Percentiles rank a stretch among this genome's conserved stretches.
phyloP scores from a whole-genome alignment of 176 grass and related monocot species.

The Hordeum marinum region DNA sequence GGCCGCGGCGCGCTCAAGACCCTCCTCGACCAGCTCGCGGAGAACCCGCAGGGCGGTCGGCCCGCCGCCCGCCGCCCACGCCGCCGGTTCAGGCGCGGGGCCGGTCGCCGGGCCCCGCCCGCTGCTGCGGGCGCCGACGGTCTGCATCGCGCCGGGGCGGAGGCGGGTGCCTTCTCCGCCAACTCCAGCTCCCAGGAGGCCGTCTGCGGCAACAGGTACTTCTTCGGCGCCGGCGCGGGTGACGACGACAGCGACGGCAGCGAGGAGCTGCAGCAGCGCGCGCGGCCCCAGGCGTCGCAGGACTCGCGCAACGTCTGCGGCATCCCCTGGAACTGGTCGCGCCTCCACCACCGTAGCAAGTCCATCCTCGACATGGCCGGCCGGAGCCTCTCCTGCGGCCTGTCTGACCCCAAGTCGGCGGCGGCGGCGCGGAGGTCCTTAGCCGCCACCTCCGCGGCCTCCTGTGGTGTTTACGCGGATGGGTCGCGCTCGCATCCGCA shows the following conservation, averaged over 20 bases:
- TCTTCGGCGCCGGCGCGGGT: constrained; percentile 16
- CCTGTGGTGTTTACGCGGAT: constrained; percentile 29
- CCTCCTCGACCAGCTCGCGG: constrained; percentile 62
- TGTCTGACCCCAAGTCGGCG: constrained; percentile 63
- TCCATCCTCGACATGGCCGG: constrained; percentile 84
- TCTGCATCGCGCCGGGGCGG: constrained; percentile 24
- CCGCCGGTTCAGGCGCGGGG: constrained; percentile 36
- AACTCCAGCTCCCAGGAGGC: constrained; percentile 61
- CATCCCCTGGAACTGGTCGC: constrained; percentile 98
- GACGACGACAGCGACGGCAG: constrained; percentile 7
- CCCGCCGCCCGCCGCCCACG: constrained; percentile 23
- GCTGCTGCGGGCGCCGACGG: neutral
- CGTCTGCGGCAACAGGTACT: constrained; percentile 58
- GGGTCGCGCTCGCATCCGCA: constrained; percentile 41
- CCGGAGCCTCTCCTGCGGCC: constrained; percentile 83
- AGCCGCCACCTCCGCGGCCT: constrained; percentile 37
- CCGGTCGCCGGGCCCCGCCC: constrained; percentile 10
- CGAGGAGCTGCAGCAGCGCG: constrained; percentile 26
- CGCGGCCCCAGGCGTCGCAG: constrained; percentile 32
- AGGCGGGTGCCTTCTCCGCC: constrained; percentile 26
- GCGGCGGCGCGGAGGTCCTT: constrained; percentile 47
- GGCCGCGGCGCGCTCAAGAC: constrained; percentile 47
- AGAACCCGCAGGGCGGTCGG: constrained; percentile 30
- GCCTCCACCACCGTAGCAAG: constrained; percentile 87
- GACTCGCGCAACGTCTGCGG: constrained; percentile 67